Percentiles rank a stretch among this genome's conserved stretches.
Conservation (phyloP, 805 yeast species). For the Candida pini region DNA sequence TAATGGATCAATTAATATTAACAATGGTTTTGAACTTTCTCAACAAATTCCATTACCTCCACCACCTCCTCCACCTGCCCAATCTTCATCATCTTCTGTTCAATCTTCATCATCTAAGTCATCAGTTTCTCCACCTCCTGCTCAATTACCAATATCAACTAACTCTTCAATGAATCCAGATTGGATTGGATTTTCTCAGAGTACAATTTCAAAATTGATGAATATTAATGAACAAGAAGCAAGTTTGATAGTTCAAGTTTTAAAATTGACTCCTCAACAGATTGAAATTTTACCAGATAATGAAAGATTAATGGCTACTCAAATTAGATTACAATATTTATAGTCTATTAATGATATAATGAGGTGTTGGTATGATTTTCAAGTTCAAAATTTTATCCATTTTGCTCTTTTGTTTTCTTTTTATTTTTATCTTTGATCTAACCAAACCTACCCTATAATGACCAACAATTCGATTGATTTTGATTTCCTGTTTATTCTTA, state of each 20-base stretch:
- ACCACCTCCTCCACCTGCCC: constrained; percentile 10
- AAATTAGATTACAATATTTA: constrained; percentile 50
- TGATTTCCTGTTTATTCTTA: too few relatives aligned
- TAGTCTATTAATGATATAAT: too few relatives aligned
- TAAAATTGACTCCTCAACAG: constrained; percentile 45
- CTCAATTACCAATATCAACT: constrained; percentile 6
- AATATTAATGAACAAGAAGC: constrained; percentile 55
- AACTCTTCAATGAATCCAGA: constrained; percentile 26
- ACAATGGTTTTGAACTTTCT: neutral
- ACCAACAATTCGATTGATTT: too few relatives aligned
- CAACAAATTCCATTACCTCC: constrained; percentile 3
- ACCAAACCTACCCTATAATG: too few relatives aligned
- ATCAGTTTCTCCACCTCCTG: constrained; percentile 3
- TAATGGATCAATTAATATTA: constrained; percentile 3
- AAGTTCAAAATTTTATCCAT: too few relatives aligned
- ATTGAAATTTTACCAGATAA: constrained; percentile 44
- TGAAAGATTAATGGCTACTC: constrained; percentile 49
- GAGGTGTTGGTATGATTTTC: too few relatives aligned
- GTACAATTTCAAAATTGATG: constrained; percentile 44
- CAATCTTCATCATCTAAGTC: constrained; percentile 10
- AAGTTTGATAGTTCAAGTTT: constrained; percentile 47
- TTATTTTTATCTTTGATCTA: too few relatives aligned
- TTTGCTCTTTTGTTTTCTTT: too few relatives aligned
- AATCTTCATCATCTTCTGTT: constrained; percentile 13
- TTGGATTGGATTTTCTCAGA: constrained; percentile 45